Evolutionary conservation across 805 yeast genomes (phyloP), one percentile per base, ranked within the genome.

Genomic region (Pichia pseudocactophila): DNA sequence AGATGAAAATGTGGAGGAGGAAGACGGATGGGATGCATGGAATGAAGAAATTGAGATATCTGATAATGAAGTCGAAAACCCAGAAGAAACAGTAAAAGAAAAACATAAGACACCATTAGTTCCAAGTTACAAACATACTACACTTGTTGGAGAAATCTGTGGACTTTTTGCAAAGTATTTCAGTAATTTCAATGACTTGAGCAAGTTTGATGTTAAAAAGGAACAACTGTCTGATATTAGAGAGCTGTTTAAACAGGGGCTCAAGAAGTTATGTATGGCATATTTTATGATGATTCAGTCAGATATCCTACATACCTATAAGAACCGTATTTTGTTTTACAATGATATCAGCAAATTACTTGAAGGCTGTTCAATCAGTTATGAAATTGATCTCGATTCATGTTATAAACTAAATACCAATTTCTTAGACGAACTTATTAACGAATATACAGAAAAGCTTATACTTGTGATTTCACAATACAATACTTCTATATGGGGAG

Each of bases 311-410:
- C 42, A 44, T 3, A 48, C 42, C 18, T 60, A 62, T 41, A 48
- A 56, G 2, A 50, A 43, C n/a, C 45, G 44, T 16, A 42, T 61
- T 3, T 40, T 62, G 13, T 61, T 63, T 22, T 57, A 56, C 47
- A 61, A 63, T 41, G 68, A 63, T 41, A 62, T 44, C 40, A 50
- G 50, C 17, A 49, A 45, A 18, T 35, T 61, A 3, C 36, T 61
- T 7, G 60, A 58, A 11, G 50, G 47, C 19, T 42, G 52, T 8
- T 37, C 50, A 16, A 17, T 36, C 1, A 40, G 20, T 13, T 57
- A 51, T 34, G 28, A 42, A 1, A 43, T 51, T 30, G 54, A 57
- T 34, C 34, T 61, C 4, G 45, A 47, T 3, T 34, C 51, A 1
- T 52, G 57, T 22, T 50, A 43, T 35, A 53, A 54, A 17, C 26